Base-by-base conservation (phyloP, 345 rosid species). In the Pistacia integerrima region DNA sequence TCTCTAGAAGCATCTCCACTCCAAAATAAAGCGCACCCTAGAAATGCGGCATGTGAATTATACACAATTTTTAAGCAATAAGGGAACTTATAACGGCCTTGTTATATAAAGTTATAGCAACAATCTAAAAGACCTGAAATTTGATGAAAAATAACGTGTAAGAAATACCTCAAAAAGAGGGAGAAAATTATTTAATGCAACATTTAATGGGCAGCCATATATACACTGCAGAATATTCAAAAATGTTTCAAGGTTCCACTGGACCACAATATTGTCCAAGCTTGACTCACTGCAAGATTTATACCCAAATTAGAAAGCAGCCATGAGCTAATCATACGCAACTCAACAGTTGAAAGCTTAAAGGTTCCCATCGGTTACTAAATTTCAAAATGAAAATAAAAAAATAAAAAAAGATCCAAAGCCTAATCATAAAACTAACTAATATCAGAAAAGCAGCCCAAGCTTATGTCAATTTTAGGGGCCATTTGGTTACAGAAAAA, bases 1-100 rank as follows among this genome's bases (percentile, higher is more conserved):
- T 81, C 64, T 59, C 52, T 51, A 89, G 85, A 82, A 89, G 93
- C 76, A 20, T 76, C 78, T 88, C 92, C 59, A 79, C 91, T 5
- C 96, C 96, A 79, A 88, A 91, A 80, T 78, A 91, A 77, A 91
- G 90, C 12, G 93, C 92, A 79, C 79, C 90, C 93, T 91, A 77
- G 49, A 62, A 63, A 65, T 25, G 48, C 12, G 41, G 64, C 35
- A 61, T 20, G 28, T 56, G 28, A 46, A 69, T 48, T 8, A 44
- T 8, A 16, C 3, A 49, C 22, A 65, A 18, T 1, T 5, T 14
- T 8, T 20, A 4, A 30, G 18, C 16, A 52, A 46, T 58, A 46
- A 22, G 48, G 51, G 68, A 78, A 54, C 41, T 52, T 52, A 36
- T n/a, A 76, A 38, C 69, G 33, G 8, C 51, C 30, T 67, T 59